A percentile compares a stretch with the other conserved stretches of the same genome.
These are phyloP conservation scores for Pochonia chlamydosporia DNA, from an alignment of 2,329 filamentous ascomycete species.

Conservation along the genomic window DNA sequence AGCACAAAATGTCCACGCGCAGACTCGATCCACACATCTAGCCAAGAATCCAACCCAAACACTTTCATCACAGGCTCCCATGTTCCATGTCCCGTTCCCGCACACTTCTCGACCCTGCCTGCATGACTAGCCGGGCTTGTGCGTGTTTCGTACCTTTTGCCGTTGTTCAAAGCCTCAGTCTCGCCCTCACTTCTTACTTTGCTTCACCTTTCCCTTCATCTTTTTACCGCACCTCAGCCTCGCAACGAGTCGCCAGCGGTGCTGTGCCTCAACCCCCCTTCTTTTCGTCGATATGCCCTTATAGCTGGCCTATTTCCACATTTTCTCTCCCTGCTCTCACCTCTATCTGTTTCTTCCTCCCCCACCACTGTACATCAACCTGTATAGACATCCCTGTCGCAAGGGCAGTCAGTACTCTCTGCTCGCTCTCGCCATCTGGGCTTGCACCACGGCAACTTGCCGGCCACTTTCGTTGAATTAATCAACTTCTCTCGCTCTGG, in stretches of 20 bases:
- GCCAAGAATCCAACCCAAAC: too few relatives aligned
- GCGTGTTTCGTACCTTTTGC: background rate
- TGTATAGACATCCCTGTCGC: too few relatives aligned
- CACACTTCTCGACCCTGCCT: background rate
- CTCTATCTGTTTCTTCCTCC: background rate
- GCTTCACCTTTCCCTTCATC: background rate
- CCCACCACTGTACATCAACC: slow-evolving; percentile 2
- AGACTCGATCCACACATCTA: too few relatives aligned
- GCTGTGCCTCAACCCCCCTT: slow-evolving; percentile 5
- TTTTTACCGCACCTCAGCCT: background rate
- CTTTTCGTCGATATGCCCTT: slow-evolving; percentile 17
- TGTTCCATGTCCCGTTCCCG: background rate
- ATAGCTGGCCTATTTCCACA: slow-evolving; percentile 21
- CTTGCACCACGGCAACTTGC: background rate
- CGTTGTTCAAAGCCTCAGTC: background rate
- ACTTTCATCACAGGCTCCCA: too few relatives aligned
- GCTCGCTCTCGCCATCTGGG: background rate
- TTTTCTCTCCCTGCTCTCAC: background rate
- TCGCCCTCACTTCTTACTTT: background rate
- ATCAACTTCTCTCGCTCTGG: background rate
- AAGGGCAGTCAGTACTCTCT: too few relatives aligned
- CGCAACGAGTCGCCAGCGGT: slow-evolving; percentile 4
- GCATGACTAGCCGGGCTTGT: background rate
- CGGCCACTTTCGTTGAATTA: background rate
- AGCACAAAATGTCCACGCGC: too few relatives aligned